A percentile compares a stretch with the other conserved stretches of the same genome.
Conservation (phyloP, 306 rosid species). For the Lathyrus oleraceus region DNA sequence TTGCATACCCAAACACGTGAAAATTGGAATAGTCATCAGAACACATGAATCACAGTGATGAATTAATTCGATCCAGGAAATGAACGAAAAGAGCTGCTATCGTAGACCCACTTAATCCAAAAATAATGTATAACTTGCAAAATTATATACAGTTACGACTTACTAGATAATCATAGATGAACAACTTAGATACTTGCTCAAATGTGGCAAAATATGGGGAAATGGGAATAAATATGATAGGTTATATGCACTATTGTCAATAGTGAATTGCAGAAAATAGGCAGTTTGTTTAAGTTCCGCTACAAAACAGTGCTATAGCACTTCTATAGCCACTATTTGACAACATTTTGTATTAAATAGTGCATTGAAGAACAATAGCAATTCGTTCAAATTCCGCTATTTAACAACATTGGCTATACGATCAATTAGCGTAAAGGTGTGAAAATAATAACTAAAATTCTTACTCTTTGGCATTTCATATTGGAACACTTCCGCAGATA, state of each 20-base stretch:
- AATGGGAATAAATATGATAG: conserved; percentile 8
- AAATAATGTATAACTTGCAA: background rate
- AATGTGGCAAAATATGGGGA: conserved; percentile 25
- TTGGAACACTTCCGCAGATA: conserved; percentile 60
- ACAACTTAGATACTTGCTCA: conserved; percentile 3
- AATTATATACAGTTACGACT: conserved; percentile 5
- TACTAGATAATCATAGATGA: background rate
- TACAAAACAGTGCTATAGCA: no score
- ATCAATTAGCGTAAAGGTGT: conserved; percentile 9
- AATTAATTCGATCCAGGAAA: conserved; percentile 3
- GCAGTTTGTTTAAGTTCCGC: no score
- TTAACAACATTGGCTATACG: background rate
- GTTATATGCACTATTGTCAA: background rate
- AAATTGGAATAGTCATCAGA: conserved; percentile 5
- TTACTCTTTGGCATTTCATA: conserved; percentile 74
- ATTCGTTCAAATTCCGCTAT: no score
- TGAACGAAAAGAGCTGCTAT: conserved; percentile 3
- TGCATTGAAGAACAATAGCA: no score
- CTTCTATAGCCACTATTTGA: no score
- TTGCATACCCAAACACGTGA: background rate
- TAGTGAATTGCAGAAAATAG: no score
- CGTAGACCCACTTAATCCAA: background rate
- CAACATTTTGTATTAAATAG: no score
- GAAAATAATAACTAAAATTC: conserved; percentile 23
- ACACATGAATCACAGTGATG: background rate